Base-by-base conservation (phyloP, 208 protist genomes). In the Acanthamoeba culbertsoni region DNA sequence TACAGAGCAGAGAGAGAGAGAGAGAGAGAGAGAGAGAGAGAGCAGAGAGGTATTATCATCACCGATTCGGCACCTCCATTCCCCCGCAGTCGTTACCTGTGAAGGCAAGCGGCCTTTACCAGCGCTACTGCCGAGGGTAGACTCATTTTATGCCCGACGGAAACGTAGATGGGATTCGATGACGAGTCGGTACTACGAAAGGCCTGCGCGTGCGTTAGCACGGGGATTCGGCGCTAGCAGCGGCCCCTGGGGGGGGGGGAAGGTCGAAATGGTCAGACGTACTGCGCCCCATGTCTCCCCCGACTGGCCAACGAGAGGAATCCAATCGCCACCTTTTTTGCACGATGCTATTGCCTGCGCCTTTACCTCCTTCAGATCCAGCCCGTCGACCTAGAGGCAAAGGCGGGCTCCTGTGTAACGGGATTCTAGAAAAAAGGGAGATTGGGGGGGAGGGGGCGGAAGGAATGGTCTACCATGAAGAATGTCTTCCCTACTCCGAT, bases 131-230 rank as follows among this genome's bases (percentile, higher is more conserved):
- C 96, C 40, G 97, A 96, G 18, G 95, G 93, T 33, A 98, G 98
- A 28, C 96, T 96, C 18, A 99, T 82, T 20, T 94, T 88, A 84
- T 99, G 97, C 5, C 99, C 99, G 31, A 98, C 97, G 0, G 98
- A 99, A 23, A 99, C 97, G 88, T 98, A 99, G 16, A 99, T 96
- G 10, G 95, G 97, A 42, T 98, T 97, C 37, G 94, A 96, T 1
- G 92, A 55, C 46, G 86, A 93, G 35, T 96, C 95, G 12, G 23
- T 93, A 75, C 12, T 93, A 31, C 40, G 65, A 6, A 79, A 28
- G 7, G 89, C 93, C 71, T 79, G 91, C 10, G 10, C 89, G n/a
- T 8, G 8, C n/a, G n/a, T 59, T n/a, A 18, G 12, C 12, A 8
- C 48, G 48, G 12, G 12, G 12, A 55, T 55, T 55, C 48, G n/a